Evolutionary conservation across 371 early-diverging fungal species (phyloP), one percentile per base, ranked within the genome.

Genomic region (Coemansia sp.): DNA sequence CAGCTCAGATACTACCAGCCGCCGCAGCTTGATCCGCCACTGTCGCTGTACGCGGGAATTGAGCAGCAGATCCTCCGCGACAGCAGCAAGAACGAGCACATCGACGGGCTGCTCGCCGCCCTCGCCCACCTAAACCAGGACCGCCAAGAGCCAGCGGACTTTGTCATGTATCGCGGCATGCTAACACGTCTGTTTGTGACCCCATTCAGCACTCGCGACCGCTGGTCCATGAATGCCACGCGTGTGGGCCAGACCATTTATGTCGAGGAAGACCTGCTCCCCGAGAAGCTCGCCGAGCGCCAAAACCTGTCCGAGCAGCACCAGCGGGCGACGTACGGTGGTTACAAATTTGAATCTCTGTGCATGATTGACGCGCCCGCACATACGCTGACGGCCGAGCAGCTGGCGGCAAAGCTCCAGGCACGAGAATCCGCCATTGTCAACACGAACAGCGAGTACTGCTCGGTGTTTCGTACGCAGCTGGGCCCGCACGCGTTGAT

Each of bases 361-460:
- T 84, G 84, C 50, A 85, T 85, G 4, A 56, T 86, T 3, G 76
- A 81, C 9, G 82, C 77, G 30, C 83, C 85, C 6, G 77, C 86
- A 0, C 67, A 65, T 20, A 62, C 81, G 57, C 67, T 83, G 20
- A 13, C 31, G 10, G 63, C 53, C 11, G 42, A 56, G 47, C 65
- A 58, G 20, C 55, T 63, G 59, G 66, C 61, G 20, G 53, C 56
- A 41, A 57, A 48, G 50, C 61, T 76, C 0, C 26, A 26, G 30
- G 13, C 11, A n/a, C 34, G 11, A 26, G 63, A 20, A 30, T 5
- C 2, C 30, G 58, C 39, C 11, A 47, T 80, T 10, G 92, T 90
- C 5, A 86, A 96, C 61, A 93, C 90, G 31, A 90, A 94, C 66
- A 65, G 84, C 0, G 94, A 96, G 73, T 95, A 89, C 69, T 93